phyloP scores from a whole-genome alignment of 1,139 yeast genomes.

The Debaryomyces sp. region DNA sequence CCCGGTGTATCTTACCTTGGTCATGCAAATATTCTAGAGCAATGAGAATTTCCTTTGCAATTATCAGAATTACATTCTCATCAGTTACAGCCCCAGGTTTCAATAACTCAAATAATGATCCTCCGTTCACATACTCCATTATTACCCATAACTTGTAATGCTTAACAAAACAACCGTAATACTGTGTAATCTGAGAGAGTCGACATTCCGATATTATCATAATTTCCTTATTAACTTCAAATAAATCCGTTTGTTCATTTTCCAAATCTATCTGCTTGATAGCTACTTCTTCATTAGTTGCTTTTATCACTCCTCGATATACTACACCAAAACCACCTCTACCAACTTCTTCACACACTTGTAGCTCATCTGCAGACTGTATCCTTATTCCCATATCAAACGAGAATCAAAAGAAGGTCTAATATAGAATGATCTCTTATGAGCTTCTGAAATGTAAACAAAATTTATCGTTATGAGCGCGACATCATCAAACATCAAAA shows the following conservation, averaged over 20 bases:
- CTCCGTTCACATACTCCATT: slow-evolving; percentile 86
- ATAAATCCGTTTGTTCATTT: slow-evolving; percentile 70
- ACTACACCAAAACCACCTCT: slow-evolving; percentile 90
- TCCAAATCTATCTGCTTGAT: slow-evolving; percentile 80
- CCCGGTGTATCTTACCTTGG: slow-evolving; percentile 84
- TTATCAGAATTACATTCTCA: slow-evolving; percentile 54
- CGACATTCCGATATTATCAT: slow-evolving; percentile 75
- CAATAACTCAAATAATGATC: slow-evolving; percentile 71
- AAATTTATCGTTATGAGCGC: slow-evolving; percentile 1
- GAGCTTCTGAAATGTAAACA: slow-evolving; percentile 1
- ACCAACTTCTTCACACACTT: slow-evolving; percentile 77
- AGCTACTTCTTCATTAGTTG: slow-evolving; percentile 57
- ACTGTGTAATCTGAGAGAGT: slow-evolving; percentile 68
- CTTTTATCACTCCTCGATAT: slow-evolving; percentile 66
- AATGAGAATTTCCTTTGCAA: slow-evolving; percentile 58
- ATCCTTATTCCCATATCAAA: slow-evolving; percentile 21
- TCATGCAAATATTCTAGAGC: slow-evolving; percentile 75
- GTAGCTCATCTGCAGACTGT: slow-evolving; percentile 42
- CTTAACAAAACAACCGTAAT: slow-evolving; percentile 79
- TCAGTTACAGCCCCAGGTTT: slow-evolving; percentile 59
- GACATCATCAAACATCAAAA: neutral
- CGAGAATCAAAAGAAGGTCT: neutral
- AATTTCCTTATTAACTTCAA: slow-evolving; percentile 81
- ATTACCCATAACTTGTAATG: slow-evolving; percentile 83
- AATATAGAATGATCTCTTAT: neutral